Percentiles rank a stretch among this genome's conserved stretches.
Conservation (phyloP, 2,329 filamentous ascomycete genomes). For the Aspergillus amoenus region DNA sequence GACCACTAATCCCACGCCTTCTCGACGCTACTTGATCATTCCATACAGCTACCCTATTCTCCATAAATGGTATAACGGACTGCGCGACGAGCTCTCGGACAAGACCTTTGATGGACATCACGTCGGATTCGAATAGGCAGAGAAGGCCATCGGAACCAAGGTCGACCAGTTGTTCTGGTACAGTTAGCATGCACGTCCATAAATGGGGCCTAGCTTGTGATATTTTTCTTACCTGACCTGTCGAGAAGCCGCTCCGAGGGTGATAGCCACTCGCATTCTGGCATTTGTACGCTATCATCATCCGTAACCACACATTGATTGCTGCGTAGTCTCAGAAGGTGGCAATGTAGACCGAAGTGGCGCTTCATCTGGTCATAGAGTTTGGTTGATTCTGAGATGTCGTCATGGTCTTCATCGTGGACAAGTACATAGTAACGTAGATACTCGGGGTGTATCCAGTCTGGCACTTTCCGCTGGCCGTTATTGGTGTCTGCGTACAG, state of each 20-base stretch:
- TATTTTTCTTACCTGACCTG: constrained; percentile 52
- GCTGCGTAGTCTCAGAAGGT: constrained; percentile 81
- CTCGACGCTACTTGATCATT: constrained; percentile 96
- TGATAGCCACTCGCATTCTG: constrained; percentile 84
- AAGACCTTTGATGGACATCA: constrained; percentile 81
- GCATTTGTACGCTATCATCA: constrained; percentile 81
- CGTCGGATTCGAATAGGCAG: constrained; percentile 90
- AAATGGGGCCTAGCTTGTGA: too few species aligned
- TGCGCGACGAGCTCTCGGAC: constrained; percentile 94
- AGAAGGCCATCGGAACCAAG: constrained; percentile 66
- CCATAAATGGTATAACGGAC: constrained; percentile 94
- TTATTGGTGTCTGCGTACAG: constrained; percentile 83
- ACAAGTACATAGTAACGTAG: constrained; percentile 94
- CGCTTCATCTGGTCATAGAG: constrained; percentile 99
- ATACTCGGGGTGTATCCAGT: constrained; percentile 89
- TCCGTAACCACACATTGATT: constrained; percentile 84
- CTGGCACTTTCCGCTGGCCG: constrained; percentile 70
- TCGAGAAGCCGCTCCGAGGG: constrained; percentile 78
- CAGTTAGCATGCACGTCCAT: constrained; percentile 5
- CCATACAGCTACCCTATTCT: constrained; percentile 85
- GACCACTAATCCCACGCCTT: constrained; percentile 80
- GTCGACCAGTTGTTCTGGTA: constrained; percentile 46
- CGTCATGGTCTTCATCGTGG: constrained; percentile 93
- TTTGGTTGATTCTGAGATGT: constrained; percentile 83
- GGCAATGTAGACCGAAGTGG: constrained; percentile 94